phyloP scores from a whole-genome alignment of 345 rosid species.

The Melaleuca alternifolia region DNA sequence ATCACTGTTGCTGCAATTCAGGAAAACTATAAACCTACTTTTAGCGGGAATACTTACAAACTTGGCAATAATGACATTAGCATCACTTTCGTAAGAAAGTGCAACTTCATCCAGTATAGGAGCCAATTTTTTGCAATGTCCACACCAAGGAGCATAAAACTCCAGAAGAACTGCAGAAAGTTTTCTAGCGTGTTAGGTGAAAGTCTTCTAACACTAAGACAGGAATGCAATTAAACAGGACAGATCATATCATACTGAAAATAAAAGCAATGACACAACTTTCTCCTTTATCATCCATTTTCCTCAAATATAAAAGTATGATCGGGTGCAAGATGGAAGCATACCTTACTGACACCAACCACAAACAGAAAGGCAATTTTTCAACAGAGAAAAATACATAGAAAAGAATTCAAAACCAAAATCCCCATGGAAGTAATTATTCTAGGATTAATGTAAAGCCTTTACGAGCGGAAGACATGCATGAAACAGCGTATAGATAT shows the following conservation, averaged over 20 bases:
- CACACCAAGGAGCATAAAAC: slow-evolving; percentile 99
- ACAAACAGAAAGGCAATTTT: neutral
- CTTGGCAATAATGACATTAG: slow-evolving; percentile 65
- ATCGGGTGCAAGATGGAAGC: neutral
- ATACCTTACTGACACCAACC: neutral
- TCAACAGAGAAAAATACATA: neutral
- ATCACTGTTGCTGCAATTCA: neutral
- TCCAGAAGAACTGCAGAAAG: slow-evolving; percentile 65
- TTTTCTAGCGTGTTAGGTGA: neutral
- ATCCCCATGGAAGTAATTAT: neutral
- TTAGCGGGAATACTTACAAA: slow-evolving; percentile 35
- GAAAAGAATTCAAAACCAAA: neutral
- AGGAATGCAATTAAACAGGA: neutral
- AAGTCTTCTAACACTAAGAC: neutral
- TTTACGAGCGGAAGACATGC: neutral
- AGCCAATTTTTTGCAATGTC: slow-evolving; percentile 87
- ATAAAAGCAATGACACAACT: neutral
- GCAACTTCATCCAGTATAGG: slow-evolving; percentile 97
- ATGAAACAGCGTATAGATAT: neutral
- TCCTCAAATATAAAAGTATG: neutral
- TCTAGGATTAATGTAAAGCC: neutral
- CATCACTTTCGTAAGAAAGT: slow-evolving; percentile 44
- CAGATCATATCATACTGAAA: neutral
- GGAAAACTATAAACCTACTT: neutral
- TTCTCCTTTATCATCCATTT: neutral